A percentile compares a stretch with the other conserved stretches of the same genome.
Evolutionary conservation across 805 yeast genomes (phyloP).

Genomic region (Phaffomyces opuntiae): DNA sequence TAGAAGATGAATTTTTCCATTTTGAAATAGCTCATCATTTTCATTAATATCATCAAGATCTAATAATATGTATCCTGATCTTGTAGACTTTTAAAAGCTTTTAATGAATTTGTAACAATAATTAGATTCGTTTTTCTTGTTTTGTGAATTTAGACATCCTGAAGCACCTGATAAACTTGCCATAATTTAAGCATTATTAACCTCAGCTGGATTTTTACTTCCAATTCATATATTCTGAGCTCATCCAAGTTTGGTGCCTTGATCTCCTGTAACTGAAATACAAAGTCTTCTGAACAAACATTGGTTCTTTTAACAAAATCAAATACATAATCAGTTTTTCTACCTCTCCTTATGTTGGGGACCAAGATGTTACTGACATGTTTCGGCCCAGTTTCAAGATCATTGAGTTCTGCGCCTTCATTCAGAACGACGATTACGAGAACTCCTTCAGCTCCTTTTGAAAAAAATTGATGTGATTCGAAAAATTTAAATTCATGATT

Average conservation of each 20-base stretch:
- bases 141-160: no score
- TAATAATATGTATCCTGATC: conserved; percentile 6
- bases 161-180: conserved; percentile 4
- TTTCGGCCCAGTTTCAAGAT: conserved; percentile 29
- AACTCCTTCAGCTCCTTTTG: no score
- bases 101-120: conserved; percentile 15
- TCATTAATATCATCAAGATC: conserved; percentile 11
- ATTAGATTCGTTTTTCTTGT: no score
- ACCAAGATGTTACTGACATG: conserved; percentile 36
- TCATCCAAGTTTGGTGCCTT: conserved; percentile 5
- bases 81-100: conserved; percentile 9
- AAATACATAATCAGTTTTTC: conserved; percentile 35
- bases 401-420: conserved; percentile 25
- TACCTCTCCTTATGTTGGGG: conserved; percentile 18
- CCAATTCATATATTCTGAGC: neutral
- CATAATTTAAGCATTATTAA: conserved; percentile 4
- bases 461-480: no score
- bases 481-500: no score
- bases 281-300: conserved; percentile 5
- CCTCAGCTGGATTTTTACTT: conserved; percentile 1
- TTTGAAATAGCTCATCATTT: neutral
- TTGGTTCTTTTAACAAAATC: conserved; percentile 22
- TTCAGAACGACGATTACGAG: no score
- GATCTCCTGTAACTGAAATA: conserved; percentile 1
- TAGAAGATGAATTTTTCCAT: conserved; percentile 8